Conservation (phyloP, 805 yeast genomes). For the Yarrowia alimentaria region DNA sequence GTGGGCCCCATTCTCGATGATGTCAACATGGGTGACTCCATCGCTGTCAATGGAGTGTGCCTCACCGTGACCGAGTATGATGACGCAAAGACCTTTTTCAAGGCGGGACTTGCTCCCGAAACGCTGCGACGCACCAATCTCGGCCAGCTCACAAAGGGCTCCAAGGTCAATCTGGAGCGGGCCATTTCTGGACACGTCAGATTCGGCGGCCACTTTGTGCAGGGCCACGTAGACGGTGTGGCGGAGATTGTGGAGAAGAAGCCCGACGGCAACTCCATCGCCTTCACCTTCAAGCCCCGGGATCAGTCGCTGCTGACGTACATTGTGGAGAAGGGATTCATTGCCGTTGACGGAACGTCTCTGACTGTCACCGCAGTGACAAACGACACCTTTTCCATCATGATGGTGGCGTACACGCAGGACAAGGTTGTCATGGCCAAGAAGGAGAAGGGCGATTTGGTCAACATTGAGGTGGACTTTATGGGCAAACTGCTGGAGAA, state of each 20-base stretch:
- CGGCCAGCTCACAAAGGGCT: conserved; percentile 56
- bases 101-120: conserved; percentile 91
- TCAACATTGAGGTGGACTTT: conserved; percentile 92
- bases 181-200: conserved; percentile 82
- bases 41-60: conserved; percentile 85
- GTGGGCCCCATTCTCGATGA: conserved; percentile 66
- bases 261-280: conserved; percentile 71
- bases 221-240: conserved; percentile 93
- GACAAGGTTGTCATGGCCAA: conserved; percentile 68
- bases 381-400: conserved; percentile 63
- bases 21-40: conserved; percentile 91
- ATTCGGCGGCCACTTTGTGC: conserved; percentile 96
- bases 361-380: conserved; percentile 77
- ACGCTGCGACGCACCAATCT: conserved; percentile 79
- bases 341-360: conserved; percentile 89
- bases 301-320: conserved; percentile 60
- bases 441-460: conserved; percentile 60
- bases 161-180: conserved; percentile 81
- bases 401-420: conserved; percentile 92
- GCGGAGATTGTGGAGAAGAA: conserved; percentile 57
- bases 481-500: conserved; percentile 89
- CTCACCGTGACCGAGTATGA: conserved; percentile 84
- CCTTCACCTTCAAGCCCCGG: conserved; percentile 69
- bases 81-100: conserved; percentile 53
- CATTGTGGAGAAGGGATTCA: conserved; percentile 93